Evolutionary conservation across 805 yeast genomes (phyloP), one percentile per base, ranked within the genome.

Genomic region (Ogataea trehalophila): DNA sequence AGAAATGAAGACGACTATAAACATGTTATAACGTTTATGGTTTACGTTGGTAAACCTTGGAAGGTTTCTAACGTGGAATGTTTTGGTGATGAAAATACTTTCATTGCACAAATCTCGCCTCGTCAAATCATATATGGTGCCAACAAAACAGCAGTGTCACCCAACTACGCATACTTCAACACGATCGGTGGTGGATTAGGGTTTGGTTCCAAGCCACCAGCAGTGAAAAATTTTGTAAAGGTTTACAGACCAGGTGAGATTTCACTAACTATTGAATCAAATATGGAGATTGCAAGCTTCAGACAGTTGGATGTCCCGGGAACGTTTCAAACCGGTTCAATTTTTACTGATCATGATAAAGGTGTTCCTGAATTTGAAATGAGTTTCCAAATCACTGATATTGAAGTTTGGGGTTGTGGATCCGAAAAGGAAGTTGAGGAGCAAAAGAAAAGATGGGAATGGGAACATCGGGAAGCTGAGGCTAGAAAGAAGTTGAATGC

Each of bases 331-430:
- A 71, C 75, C 0, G 72, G 78, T 7, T 57, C 63, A 39, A 57
- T 50, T 38, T 62, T 54, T 34, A 38, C 43, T 26, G 46, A 46
- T 7, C 17, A 22, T 7, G 49, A 47, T n/a, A 42, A 41, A 54
- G 39, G 37, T 53, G 54, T 67, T 65, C 66, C 54, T 20, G 76
- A 69, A 41, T 85, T 71, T 57, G 97, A 92, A 61, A 82, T 84
- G 50, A 69, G 88, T 43, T 80, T 92, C 57, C 61, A 75, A 46
- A 78, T 92, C 7, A 79, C 82, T 5, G 91, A 85, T 53, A 68
- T 91, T 23, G 97, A 91, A 61, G 95, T 90, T 0, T 87, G 94
- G 91, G 98, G 98, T 0, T 77, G 89, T 48, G 98, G 97, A 1
- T 80, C 87, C 7, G 80, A 77, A 9, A 79, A 82, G 50, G 95